Evolutionary conservation across 495 filamentous ascomycete species (phyloP).

Genomic region (Aspergillus mulundensis): DNA sequence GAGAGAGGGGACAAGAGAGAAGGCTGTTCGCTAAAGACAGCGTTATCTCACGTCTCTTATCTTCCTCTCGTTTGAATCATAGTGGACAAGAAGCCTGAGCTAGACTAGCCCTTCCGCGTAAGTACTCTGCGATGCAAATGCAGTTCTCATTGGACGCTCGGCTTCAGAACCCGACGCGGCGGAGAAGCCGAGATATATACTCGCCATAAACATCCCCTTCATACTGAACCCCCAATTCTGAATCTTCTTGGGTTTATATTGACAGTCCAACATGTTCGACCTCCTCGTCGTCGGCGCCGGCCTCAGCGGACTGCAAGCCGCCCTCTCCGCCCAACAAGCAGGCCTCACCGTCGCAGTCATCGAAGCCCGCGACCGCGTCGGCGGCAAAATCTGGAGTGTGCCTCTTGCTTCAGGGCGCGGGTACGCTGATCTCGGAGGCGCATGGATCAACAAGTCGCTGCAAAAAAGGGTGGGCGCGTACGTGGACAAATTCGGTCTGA

Average conservation of each 20-base stretch:
- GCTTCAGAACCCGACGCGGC: neutral
- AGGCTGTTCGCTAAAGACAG: no score
- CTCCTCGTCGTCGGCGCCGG: conserved; percentile 48
- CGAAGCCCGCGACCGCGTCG: conserved; percentile 46
- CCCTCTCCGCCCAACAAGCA: conserved; percentile 30
- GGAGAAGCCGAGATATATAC: neutral
- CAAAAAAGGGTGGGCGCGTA: conserved; percentile 38
- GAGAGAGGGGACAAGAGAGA: no score
- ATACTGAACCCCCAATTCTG: no score
- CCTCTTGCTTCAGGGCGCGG: conserved; percentile 18
- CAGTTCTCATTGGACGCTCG: neutral
- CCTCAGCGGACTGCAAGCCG: conserved; percentile 46
- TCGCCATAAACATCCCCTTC: no score
- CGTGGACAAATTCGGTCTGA: conserved; percentile 30
- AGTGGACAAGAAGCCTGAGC: no score
- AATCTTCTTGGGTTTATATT: no score
- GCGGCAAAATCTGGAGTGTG: conserved; percentile 43
- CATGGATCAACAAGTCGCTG: conserved; percentile 51
- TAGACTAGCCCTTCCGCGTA: no score
- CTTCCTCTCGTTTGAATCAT: no score
- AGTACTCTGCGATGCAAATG: no score
- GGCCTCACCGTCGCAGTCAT: conserved; percentile 39
- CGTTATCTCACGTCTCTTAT: no score
- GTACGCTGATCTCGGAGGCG: conserved; percentile 40
- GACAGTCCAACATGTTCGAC: no score